phyloP scores from a whole-genome alignment of 306 rosid species.

The Argentina anserina region DNA sequence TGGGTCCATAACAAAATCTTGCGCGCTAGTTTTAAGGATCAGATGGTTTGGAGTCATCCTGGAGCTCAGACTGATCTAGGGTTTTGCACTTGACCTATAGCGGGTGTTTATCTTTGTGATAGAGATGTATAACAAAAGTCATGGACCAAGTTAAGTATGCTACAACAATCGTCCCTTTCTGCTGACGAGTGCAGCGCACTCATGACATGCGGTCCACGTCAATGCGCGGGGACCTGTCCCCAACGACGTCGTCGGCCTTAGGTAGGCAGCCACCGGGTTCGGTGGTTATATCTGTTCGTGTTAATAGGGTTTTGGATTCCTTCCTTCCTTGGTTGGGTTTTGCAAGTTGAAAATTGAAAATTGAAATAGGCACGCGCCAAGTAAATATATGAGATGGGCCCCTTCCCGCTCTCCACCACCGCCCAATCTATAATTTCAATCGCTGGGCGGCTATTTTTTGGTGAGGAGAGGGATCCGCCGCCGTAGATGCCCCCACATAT shows the following conservation, averaged over 20 bases:
- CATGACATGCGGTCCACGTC: slow-evolving; percentile 33
- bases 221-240: slow-evolving; percentile 1
- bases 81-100: not conserved
- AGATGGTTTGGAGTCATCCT: slow-evolving; percentile 14
- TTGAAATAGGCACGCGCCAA: not conserved
- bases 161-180: not conserved
- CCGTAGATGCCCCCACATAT: slow-evolving; percentile 9
- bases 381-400: not conserved
- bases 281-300: not conserved
- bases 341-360: too few species aligned
- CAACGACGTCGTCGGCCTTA: slow-evolving; percentile 17
- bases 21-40: slow-evolving; percentile 3
- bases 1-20: slow-evolving; percentile 13
- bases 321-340: slow-evolving; percentile 15
- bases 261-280: not conserved
- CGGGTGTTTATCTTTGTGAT: not conserved
- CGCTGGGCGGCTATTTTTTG: slow-evolving; percentile 2
- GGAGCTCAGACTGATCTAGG: slow-evolving; percentile 1
- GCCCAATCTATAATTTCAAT: slow-evolving; percentile 14
- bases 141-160: slow-evolving; percentile 9
- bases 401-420: slow-evolving; percentile 21
- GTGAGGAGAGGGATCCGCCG: not conserved
- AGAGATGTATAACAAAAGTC: slow-evolving; percentile 11
- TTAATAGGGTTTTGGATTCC: slow-evolving; percentile 15
- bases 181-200: slow-evolving; percentile 29